Percentiles rank a stretch among this genome's conserved stretches.
phyloP scores from a whole-genome alignment of 768 basidiomycete species.

The Boletus sp. region DNA sequence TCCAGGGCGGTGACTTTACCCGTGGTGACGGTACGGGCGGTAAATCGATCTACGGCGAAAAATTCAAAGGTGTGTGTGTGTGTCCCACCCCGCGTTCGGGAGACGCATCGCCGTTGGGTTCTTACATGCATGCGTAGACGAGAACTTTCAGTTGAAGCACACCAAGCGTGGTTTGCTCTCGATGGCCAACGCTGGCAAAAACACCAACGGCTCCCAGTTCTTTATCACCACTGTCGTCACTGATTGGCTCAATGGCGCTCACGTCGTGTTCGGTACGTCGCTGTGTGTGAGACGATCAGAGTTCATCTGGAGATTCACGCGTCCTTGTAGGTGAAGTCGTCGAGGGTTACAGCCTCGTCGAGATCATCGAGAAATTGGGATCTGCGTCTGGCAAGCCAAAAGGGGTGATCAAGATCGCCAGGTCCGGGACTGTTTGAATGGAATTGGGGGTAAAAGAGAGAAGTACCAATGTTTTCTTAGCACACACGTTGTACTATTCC shows the following conservation, averaged over 20 bases:
- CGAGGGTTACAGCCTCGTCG: background rate
- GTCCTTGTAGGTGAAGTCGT: conserved; percentile 7
- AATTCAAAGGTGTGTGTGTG: conserved; percentile 48
- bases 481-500: background rate
- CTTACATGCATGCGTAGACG: conserved; percentile 49
- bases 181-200: conserved; percentile 76
- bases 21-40: conserved; percentile 68
- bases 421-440: background rate
- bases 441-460: background rate
- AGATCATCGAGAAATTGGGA: background rate
- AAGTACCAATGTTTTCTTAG: background rate
- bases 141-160: conserved; percentile 82
- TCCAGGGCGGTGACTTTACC: conserved; percentile 90
- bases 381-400: rapidly evolving
- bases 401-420: background rate
- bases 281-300: background rate
- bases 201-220: conserved; percentile 71
- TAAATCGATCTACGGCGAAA: conserved; percentile 72
- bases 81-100: too few species aligned
- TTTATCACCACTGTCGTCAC: conserved; percentile 84
- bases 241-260: conserved; percentile 67
- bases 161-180: conserved; percentile 62
- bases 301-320: background rate
- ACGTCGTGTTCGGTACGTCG: conserved; percentile 72
- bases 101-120: too few species aligned